These are phyloP conservation scores for Cyclotella choctawhatcheeana DNA, from an alignment of 108 stramenopile genomes.

Conservation along the genomic window DNA sequence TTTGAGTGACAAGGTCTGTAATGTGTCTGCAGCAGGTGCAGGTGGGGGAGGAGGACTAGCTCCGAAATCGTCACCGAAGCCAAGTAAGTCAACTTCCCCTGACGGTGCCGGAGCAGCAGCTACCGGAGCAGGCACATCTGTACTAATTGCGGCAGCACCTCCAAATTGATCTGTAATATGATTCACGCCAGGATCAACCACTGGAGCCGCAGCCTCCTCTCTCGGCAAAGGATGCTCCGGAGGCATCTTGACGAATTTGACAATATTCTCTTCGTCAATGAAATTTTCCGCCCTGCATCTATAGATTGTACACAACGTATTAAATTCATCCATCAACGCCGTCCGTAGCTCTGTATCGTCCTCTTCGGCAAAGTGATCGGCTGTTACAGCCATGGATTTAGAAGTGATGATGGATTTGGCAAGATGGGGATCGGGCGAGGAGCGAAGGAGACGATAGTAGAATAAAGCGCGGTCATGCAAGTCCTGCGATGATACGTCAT, in stretches of 20 bases:
- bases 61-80: conserved; percentile 67
- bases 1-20: conserved; percentile 58
- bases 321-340: conserved; percentile 93
- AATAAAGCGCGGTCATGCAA: conserved; percentile 97
- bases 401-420: conserved; percentile 67
- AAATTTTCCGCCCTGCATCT: conserved; percentile 91
- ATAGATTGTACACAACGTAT: conserved; percentile 95
- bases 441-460: conserved; percentile 94
- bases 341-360: conserved; percentile 72
- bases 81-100: conserved; percentile 68
- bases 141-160: conserved; percentile 24
- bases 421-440: conserved; percentile 81
- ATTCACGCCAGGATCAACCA: conserved; percentile 46
- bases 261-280: conserved; percentile 83
- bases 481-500: conserved; percentile 93
- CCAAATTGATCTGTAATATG: conserved; percentile 41
- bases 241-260: conserved; percentile 75
- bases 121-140: conserved; percentile 21
- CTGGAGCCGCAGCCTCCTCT: conserved; percentile 39
- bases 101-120: conserved; percentile 12
- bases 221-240: conserved; percentile 71
- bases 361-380: conserved; percentile 86
- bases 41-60: conserved; percentile 39
- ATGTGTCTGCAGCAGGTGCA: conserved; percentile 20
- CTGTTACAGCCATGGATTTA: conserved; percentile 56